Evolutionary conservation across 495 filamentous ascomycete species (phyloP).

Genomic region (Lasiosphaeris hirsuta): DNA sequence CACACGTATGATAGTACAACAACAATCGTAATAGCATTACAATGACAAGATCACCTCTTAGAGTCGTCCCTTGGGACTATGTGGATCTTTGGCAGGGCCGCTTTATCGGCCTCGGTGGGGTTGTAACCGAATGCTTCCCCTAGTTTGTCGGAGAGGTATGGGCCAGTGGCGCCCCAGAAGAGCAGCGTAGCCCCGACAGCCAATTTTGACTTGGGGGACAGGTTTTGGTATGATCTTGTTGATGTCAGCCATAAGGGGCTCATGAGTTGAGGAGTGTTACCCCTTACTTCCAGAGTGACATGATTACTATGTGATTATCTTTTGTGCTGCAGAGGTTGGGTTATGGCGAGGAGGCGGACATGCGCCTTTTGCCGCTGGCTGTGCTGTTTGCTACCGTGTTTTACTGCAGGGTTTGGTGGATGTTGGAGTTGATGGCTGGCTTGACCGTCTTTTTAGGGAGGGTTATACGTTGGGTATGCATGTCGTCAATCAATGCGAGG

Average conservation of each 20-base stretch:
- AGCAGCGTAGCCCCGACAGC: constrained; percentile 41
- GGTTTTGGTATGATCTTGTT: constrained; percentile 32
- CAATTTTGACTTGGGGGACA: constrained; percentile 35
- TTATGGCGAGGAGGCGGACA: neutral
- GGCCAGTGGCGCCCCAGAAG: constrained; percentile 42
- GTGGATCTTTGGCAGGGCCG: constrained; percentile 40
- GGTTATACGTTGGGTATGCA: no score
- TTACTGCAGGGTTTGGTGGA: no score
- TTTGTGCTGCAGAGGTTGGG: neutral
- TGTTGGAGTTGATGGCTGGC: no score
- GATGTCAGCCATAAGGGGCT: neutral
- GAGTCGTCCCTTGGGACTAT: constrained; percentile 28
- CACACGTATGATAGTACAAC: no score
- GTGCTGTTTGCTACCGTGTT: no score
- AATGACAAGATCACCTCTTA: neutral
- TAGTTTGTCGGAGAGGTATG: constrained; percentile 37
- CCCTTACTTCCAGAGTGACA: constrained; percentile 28
- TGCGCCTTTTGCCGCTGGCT: no score
- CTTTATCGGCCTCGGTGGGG: constrained; percentile 44
- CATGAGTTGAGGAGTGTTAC: neutral
- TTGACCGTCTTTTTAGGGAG: no score
- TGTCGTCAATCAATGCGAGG: no score
- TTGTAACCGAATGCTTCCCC: constrained; percentile 42
- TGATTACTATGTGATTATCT: constrained; percentile 3
- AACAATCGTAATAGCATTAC: no score